phyloP scores from a whole-genome alignment of 768 basidiomycete genomes.

The Psilocybe sp. region DNA sequence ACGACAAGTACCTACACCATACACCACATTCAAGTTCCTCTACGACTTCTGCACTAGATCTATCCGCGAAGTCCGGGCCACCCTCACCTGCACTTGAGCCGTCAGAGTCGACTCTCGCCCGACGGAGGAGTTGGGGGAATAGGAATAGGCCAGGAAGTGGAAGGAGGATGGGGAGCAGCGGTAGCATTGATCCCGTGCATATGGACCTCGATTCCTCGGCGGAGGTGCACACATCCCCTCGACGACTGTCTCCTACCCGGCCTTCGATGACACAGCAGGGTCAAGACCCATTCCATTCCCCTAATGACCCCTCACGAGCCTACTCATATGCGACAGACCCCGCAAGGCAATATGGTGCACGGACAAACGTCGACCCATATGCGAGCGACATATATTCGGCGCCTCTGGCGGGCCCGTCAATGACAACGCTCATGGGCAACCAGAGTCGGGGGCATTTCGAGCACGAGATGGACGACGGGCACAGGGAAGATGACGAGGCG shows the following conservation, averaged over 20 bases:
- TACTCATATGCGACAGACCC: slow-evolving; percentile 31
- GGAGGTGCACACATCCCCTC: slow-evolving; percentile 14
- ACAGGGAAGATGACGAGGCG: slow-evolving; percentile 57
- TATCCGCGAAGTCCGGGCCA: slow-evolving; percentile 48
- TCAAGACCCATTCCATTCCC: slow-evolving; percentile 45
- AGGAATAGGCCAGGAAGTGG: slow-evolving; percentile 13
- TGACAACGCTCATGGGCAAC: slow-evolving; percentile 44
- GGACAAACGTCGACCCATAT: slow-evolving; percentile 17
- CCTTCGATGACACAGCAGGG: slow-evolving; percentile 1
- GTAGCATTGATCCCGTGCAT: slow-evolving; percentile 45
- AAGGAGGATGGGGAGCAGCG: slow-evolving; percentile 5
- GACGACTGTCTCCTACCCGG: slow-evolving; percentile 13
- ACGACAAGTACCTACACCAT: slow-evolving; percentile 29
- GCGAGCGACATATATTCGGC: slow-evolving; percentile 33
- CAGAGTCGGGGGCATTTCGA: slow-evolving; percentile 27
- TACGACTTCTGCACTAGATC: slow-evolving; percentile 59
- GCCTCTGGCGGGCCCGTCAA: slow-evolving; percentile 47
- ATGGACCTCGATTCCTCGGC: slow-evolving; percentile 25
- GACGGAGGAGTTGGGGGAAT: slow-evolving; percentile 62
- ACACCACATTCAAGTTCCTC: slow-evolving; percentile 28
- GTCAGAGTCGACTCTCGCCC: slow-evolving; percentile 43
- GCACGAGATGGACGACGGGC: slow-evolving; percentile 34
- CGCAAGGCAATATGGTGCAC: slow-evolving; percentile 28
- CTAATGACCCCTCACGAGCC: slow-evolving; percentile 30
- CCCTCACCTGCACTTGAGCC: slow-evolving; percentile 58